Base-by-base conservation (phyloP, 129 eudicot species). In the Chrysanthemum seticuspe region DNA sequence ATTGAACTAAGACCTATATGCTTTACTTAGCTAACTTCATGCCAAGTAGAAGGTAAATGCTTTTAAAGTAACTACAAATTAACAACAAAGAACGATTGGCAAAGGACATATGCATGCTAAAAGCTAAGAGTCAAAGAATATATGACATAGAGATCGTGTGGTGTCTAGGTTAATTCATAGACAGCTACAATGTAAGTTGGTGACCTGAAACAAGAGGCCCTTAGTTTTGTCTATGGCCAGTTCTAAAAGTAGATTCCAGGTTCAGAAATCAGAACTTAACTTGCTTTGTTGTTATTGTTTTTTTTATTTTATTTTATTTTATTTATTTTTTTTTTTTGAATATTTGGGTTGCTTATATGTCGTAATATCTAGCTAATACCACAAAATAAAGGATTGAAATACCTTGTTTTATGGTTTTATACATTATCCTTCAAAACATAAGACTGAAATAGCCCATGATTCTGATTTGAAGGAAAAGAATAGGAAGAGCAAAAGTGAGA, bases 201-300 rank as follows among this genome's bases (percentile, higher is more conserved):
- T 69, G 76, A 55, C 75, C 74, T 75, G 11, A 59, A 67, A 50
- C 10, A 68, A 69, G 10, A 40, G 76, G 12, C 81, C 75, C 71
- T 70, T 62, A 52, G 71, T 71, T 69, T 69, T 29, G 54, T 62
- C 71, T 62, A 61, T 19, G 50, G 58, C 49, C 81, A 21, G 7
- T 77, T 69, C 34, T 62, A 70, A 71, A 70, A 61, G 18, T 36
- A 50, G 75, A 70, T 61, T 69, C 76, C 71, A 70, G 70, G 13
- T 70, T 31, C 48, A 69, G 49, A 77, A 16, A 53, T 31, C 64
- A 61, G 25, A 36, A 36, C 62, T 69, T 63, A 61, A 31, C 75
- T 16, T 62, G 51, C 25, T 18, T 19, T 23, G 25, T 59, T 19
- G 6, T 59, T n/a, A n/a, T n/a, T n/a, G n/a, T n/a, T n/a, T n/a